Conservation (phyloP, 306 rosid genomes). For the Betula pendula region DNA sequence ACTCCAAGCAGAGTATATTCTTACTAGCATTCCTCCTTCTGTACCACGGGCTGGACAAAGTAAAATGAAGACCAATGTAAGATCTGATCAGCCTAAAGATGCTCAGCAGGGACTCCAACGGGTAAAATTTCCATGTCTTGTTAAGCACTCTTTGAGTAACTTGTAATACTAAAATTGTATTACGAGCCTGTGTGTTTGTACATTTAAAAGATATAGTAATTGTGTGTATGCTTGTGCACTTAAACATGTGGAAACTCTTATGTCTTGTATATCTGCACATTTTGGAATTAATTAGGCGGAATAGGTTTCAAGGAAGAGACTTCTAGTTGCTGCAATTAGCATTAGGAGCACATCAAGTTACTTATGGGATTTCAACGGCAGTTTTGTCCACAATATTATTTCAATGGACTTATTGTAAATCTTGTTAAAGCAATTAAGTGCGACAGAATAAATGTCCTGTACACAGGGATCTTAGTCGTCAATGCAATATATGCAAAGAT, state of each 20-base stretch:
- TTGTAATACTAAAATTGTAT: neutral
- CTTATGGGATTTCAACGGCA: neutral
- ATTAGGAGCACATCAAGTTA: neutral
- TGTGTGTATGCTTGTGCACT: neutral
- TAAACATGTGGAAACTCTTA: neutral
- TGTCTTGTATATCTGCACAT: neutral
- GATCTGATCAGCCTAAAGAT: conserved; percentile 92
- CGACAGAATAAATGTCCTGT: neutral
- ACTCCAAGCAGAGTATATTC: conserved; percentile 74
- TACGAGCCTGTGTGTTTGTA: neutral
- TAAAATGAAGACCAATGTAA: conserved; percentile 49
- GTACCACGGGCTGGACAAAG: conserved; percentile 41
- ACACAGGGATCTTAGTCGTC: neutral
- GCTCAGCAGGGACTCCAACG: conserved; percentile 93
- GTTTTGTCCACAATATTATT: neutral
- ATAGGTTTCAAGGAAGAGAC: neutral
- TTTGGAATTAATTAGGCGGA: neutral
- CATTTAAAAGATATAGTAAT: neutral
- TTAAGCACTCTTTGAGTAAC: conserved; percentile 6
- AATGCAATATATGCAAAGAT: neutral
- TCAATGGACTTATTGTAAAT: neutral
- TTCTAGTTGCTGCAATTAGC: neutral
- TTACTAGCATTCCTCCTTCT: conserved; percentile 66
- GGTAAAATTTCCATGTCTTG: conserved; percentile 44
- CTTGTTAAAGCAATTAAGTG: neutral